phyloP scores from a whole-genome alignment of 768 basidiomycete species.

The Boletus vermiculosoides region DNA sequence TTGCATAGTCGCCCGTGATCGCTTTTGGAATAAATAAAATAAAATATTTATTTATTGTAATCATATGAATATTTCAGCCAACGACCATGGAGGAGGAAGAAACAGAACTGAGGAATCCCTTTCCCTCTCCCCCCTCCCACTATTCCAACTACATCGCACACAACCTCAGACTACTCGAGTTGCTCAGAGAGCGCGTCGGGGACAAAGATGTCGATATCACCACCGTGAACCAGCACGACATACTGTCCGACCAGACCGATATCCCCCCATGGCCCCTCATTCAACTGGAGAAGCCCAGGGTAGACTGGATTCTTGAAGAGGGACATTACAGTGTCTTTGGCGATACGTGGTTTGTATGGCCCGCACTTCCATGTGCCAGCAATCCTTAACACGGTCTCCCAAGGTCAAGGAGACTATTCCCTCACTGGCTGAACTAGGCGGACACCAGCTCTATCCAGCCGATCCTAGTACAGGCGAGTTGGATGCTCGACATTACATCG shows the following conservation, averaged over 20 bases:
- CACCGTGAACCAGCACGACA: slow-evolving; percentile 53
- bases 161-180: slow-evolving; percentile 65
- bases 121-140: slow-evolving; percentile 86
- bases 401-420: slow-evolving; percentile 84
- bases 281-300: slow-evolving; percentile 80
- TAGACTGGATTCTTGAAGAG: slow-evolving; percentile 89
- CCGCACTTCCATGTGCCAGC: slow-evolving; percentile 8
- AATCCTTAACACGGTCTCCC: slow-evolving; percentile 14
- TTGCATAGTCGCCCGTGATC: not conserved
- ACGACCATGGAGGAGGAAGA: slow-evolving; percentile 55
- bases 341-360: slow-evolving; percentile 85
- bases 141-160: slow-evolving; percentile 74
- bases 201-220: slow-evolving; percentile 37
- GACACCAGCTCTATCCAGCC: slow-evolving; percentile 74
- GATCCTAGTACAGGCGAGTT: slow-evolving; percentile 65
- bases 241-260: slow-evolving; percentile 68
- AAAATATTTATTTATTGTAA: not conserved
- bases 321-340: slow-evolving; percentile 81
- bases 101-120: slow-evolving; percentile 78
- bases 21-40: not conserved
- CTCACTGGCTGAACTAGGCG: slow-evolving; percentile 77
- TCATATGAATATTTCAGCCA: not conserved
- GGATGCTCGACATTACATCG: not conserved
- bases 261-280: slow-evolving; percentile 75
- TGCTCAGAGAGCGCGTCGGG: slow-evolving; percentile 55